Conservation (phyloP, 768 basidiomycete species). For the Neoboletus magnificus region DNA sequence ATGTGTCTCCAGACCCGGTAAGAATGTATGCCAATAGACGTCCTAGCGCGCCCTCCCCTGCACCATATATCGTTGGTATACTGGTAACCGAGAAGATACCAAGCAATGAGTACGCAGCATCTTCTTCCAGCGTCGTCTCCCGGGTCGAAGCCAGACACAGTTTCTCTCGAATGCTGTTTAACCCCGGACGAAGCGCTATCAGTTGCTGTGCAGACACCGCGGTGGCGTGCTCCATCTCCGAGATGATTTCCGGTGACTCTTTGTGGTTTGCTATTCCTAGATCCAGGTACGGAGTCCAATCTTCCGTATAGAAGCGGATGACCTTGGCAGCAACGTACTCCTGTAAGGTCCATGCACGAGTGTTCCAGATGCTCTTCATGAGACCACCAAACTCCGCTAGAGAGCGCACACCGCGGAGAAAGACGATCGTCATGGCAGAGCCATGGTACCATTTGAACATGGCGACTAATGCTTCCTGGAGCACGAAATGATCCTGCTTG, state of each 20-base stretch:
- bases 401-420: conserved; percentile 1
- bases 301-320: conserved; percentile 4
- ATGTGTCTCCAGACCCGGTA: not conserved
- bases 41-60: not conserved
- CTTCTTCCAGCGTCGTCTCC: not conserved
- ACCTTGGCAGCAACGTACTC: conserved; percentile 3
- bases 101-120: not conserved
- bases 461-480: not conserved
- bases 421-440: not conserved
- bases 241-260: not conserved
- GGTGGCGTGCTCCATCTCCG: conserved; percentile 3
- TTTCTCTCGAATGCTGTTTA: not conserved
- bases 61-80: not conserved
- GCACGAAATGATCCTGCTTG: not conserved
- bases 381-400: not conserved
- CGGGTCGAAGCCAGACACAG: not conserved
- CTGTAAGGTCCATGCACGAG: conserved; percentile 4
- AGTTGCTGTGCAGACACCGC: not conserved
- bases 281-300: not conserved
- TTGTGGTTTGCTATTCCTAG: not conserved
- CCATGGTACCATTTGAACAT: conserved; percentile 7
- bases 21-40: not conserved
- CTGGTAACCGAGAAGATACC: not conserved
- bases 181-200: not conserved
- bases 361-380: not conserved